Conservation (phyloP, 2,329 filamentous ascomycete genomes). For the Neoscytalidium dimidiatum region DNA sequence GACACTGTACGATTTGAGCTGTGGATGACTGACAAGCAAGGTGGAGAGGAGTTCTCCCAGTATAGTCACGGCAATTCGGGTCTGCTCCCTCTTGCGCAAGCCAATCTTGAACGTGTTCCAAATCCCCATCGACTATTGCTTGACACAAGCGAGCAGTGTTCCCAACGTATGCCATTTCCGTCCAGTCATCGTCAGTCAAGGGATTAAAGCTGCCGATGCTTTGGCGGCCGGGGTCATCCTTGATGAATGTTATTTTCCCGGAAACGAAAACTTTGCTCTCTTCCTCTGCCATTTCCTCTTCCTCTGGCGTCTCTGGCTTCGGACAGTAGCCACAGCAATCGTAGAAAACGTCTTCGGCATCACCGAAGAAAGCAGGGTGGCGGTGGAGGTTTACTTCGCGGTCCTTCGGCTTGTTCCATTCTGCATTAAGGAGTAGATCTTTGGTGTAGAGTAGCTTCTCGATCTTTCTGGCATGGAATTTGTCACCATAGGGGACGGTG, state of each 20-base stretch:
- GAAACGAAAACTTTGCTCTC: slow-evolving; percentile 77
- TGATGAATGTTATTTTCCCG: slow-evolving; percentile 71
- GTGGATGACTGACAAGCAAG: slow-evolving; percentile 71
- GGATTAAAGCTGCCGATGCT: slow-evolving; percentile 74
- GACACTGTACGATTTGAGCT: slow-evolving; percentile 67
- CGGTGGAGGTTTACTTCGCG: slow-evolving; percentile 78
- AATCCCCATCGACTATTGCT: slow-evolving; percentile 74
- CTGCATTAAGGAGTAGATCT: slow-evolving; percentile 76
- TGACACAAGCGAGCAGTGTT: slow-evolving; percentile 77
- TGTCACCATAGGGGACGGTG: slow-evolving; percentile 66
- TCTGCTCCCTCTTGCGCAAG: slow-evolving; percentile 66
- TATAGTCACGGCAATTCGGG: slow-evolving; percentile 74
- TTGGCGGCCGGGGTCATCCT: slow-evolving; percentile 80
- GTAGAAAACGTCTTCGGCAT: slow-evolving; percentile 69
- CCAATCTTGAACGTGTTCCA: slow-evolving; percentile 72
- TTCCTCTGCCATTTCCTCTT: slow-evolving; percentile 68
- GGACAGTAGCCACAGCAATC: slow-evolving; percentile 86
- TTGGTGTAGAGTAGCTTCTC: slow-evolving; percentile 81
- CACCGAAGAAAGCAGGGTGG: slow-evolving; percentile 83
- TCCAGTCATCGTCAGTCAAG: slow-evolving; percentile 81
- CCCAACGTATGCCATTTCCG: slow-evolving; percentile 86
- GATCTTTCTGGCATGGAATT: slow-evolving; percentile 64
- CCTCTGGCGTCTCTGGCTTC: slow-evolving; percentile 66
- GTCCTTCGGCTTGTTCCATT: slow-evolving; percentile 79
- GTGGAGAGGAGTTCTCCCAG: slow-evolving; percentile 76